Percentiles rank a stretch among this genome's conserved stretches.
Evolutionary conservation across 495 filamentous ascomycete species (phyloP).

Genomic region (Penicillium crystallinum): DNA sequence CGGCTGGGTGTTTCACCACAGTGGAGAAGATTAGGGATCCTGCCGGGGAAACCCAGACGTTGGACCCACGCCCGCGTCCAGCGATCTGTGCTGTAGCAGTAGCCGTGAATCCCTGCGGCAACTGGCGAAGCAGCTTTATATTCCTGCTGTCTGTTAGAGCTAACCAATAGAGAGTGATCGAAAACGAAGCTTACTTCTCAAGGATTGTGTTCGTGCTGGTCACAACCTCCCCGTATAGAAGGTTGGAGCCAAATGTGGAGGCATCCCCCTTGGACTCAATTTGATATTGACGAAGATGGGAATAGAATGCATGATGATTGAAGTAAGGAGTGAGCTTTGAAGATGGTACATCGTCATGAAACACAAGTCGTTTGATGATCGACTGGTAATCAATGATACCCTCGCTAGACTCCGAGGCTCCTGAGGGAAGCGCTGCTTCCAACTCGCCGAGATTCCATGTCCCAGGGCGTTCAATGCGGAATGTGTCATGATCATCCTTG

Average conservation of each 20-base stretch:
- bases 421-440: slow-evolving; percentile 43
- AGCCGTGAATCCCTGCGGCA: slow-evolving; percentile 81
- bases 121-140: slow-evolving; percentile 62
- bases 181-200: slow-evolving; percentile 60
- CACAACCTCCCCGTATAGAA: slow-evolving; percentile 88
- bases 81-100: slow-evolving; percentile 88
- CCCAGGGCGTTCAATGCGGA: slow-evolving; percentile 63
- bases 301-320: slow-evolving; percentile 75
- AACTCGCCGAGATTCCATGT: slow-evolving; percentile 58
- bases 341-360: slow-evolving; percentile 64
- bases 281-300: slow-evolving; percentile 65
- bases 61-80: slow-evolving; percentile 84
- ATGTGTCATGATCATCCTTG: slow-evolving; percentile 79
- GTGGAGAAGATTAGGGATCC: slow-evolving; percentile 84
- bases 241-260: slow-evolving; percentile 63
- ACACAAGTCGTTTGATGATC: slow-evolving; percentile 65
- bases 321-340: slow-evolving; percentile 81
- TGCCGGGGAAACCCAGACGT: slow-evolving; percentile 91
- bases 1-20: slow-evolving; percentile 72
- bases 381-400: slow-evolving; percentile 70
- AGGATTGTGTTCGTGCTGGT: slow-evolving; percentile 95
- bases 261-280: slow-evolving; percentile 48
- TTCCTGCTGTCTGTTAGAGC: slow-evolving; percentile 52
- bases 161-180: too few species aligned
- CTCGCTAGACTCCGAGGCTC: slow-evolving; percentile 28